Base-by-base conservation (phyloP, 2,329 filamentous ascomycete genomes). In the Xylariales sp. region DNA sequence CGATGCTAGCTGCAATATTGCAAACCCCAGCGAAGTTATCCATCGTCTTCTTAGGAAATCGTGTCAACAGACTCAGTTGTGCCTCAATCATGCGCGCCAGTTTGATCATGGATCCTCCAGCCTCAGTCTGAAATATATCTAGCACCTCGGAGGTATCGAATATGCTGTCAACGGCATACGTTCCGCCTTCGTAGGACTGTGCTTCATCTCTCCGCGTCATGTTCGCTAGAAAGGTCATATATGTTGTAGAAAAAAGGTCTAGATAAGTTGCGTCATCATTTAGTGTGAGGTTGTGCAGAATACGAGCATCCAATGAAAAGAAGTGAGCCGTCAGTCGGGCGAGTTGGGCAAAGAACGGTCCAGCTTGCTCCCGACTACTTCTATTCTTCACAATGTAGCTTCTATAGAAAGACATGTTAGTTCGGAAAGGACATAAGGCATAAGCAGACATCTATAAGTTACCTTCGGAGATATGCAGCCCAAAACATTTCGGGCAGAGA, bases 301-400 rank as follows among this genome's bases (percentile, higher is more conserved):
- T 59, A 34, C 52, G 51, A 24, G 60, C 47, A 49, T 83, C 78
- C 43, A 78, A 56, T 12, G 60, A 52, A 37, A 80, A 57, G 41
- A 81, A 72, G 42, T 66, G 67, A 11, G 69, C 72, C 2, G 75
- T 61, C 30, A 83, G 53, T 40, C 57, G 65, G n/a, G 73, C 65
- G 44, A 70, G 73, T 2, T 52, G 49, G n/a, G 51, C 49, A 4
- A 66, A 52, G 20, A 59, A 46, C 3, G 59, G 49, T 5, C 57
- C 57, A 6, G 67, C 38, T 14, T 54, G 40, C 17, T 49, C 36
- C 46, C 52, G 54, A 38, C 34, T 54, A 45, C 48, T 63, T 58
- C 29, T 43, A 3, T 38, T 41, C 32, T 54, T 53, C 16, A 38
- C 21, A 36, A 32, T 44, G n/a, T 15, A 38, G 18, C 36, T 38